Conservation (phyloP, 1,139 yeast species). For the Yamadazyma buinensis region DNA sequence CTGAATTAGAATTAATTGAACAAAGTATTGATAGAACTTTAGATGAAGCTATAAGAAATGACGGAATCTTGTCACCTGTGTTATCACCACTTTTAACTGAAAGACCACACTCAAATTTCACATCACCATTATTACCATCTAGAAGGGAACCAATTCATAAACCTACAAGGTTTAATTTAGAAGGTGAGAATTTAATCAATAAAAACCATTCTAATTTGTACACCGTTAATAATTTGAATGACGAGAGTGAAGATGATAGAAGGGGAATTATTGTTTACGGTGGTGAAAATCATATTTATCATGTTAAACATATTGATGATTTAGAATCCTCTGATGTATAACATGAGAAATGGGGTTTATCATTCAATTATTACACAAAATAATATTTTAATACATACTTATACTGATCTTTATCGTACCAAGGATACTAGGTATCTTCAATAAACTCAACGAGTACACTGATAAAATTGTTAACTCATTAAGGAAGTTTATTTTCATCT, state of each 20-base stretch:
- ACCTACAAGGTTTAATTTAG: constrained; percentile 12
- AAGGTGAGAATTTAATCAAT: constrained; percentile 15
- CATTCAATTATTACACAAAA: no score
- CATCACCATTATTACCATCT: constrained; percentile 11
- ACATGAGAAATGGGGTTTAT: no score
- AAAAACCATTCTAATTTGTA: constrained; percentile 21
- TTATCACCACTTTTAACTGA: constrained; percentile 38
- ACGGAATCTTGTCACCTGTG: constrained; percentile 45
- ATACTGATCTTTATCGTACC: no score
- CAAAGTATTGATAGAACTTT: constrained; percentile 47
- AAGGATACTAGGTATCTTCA: no score
- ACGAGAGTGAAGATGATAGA: constrained; percentile 5
- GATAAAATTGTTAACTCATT: no score
- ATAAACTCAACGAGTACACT: no score
- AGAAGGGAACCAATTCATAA: constrained; percentile 7
- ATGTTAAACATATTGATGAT: constrained; percentile 20
- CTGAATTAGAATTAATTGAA: constrained; percentile 45
- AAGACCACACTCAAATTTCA: constrained; percentile 12
- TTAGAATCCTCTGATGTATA: no score
- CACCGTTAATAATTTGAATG: constrained; percentile 10
- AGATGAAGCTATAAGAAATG: constrained; percentile 44
- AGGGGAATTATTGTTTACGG: constrained; percentile 25
- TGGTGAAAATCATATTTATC: constrained; percentile 42
- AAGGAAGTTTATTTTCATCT: no score
- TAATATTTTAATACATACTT: no score